Percentiles rank a stretch among this genome's conserved stretches.
These are phyloP conservation scores for Chiua sp. DNA, from an alignment of 1,284 basidiomycete genomes.

Conservation along the genomic window DNA sequence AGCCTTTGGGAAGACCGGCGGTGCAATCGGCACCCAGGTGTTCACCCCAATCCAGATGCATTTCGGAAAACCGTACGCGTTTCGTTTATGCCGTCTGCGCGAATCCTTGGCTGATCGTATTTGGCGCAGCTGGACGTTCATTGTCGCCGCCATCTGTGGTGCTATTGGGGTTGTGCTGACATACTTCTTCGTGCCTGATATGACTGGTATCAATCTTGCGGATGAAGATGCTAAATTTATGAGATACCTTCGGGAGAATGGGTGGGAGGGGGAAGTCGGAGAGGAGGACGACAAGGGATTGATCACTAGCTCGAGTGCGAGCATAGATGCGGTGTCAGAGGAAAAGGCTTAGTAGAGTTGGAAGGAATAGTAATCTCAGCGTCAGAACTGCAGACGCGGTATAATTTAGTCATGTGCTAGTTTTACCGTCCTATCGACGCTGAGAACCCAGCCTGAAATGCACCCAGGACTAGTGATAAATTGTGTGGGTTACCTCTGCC, in stretches of 20 bases:
- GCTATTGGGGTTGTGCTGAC: constrained; percentile 68
- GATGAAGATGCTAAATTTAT: constrained; percentile 70
- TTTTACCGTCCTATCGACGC: too few relatives aligned
- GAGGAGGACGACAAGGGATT: constrained; percentile 53
- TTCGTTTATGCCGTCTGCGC: neutral
- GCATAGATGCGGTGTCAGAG: constrained; percentile 13
- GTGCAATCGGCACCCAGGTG: constrained; percentile 77
- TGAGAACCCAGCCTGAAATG: too few relatives aligned
- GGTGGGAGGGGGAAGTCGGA: constrained; percentile 74
- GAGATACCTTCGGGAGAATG: constrained; percentile 63
- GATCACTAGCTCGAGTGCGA: constrained; percentile 23
- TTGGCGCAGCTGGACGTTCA: constrained; percentile 65
- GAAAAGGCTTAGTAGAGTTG: constrained; percentile 10
- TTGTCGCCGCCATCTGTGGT: constrained; percentile 73
- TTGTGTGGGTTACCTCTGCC: too few relatives aligned
- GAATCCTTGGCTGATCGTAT: constrained; percentile 12
- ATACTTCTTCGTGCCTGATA: constrained; percentile 72
- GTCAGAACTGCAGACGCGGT: neutral
- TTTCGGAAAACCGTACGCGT: constrained; percentile 60
- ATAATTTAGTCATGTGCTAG: constrained; percentile 26
- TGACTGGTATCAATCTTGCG: constrained; percentile 71
- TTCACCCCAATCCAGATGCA: constrained; percentile 78
- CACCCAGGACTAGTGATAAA: too few relatives aligned
- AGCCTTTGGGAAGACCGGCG: constrained; percentile 78
- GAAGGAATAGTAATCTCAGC: too few relatives aligned